Conservation (phyloP, 2,329 filamentous ascomycete species). For the Fusarium lyarnte region DNA sequence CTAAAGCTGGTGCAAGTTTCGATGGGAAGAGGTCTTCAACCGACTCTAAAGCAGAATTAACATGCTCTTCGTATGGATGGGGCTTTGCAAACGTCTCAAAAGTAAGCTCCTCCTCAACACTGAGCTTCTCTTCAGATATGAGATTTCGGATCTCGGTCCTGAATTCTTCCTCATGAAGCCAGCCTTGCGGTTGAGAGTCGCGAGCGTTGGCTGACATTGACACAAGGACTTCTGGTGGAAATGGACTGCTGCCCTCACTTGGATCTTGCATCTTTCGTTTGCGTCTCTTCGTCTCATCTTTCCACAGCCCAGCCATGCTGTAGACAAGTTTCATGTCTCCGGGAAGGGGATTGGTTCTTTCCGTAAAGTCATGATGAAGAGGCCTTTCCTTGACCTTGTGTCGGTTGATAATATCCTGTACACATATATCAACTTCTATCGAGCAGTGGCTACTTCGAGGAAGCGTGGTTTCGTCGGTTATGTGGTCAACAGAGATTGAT, state of each 20-base stretch:
- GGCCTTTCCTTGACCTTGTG: conserved; percentile 77
- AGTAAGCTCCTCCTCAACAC: conserved; percentile 54
- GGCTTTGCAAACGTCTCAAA: conserved; percentile 74
- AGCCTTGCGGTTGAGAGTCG: conserved; percentile 76
- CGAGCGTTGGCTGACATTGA: conserved; percentile 89
- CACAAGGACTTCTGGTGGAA: conserved; percentile 81
- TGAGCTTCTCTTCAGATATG: conserved; percentile 69
- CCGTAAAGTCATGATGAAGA: conserved; percentile 88
- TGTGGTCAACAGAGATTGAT: conserved; percentile 65
- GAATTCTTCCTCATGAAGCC: conserved; percentile 93
- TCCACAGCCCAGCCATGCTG: conserved; percentile 95
- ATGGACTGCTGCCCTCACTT: conserved; percentile 76
- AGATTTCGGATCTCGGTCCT: conserved; percentile 71
- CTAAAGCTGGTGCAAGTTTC: conserved; percentile 64
- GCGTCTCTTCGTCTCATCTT: conserved; percentile 83
- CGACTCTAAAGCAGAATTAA: conserved; percentile 84
- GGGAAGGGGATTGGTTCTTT: conserved; percentile 71
- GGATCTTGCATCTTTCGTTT: conserved; percentile 75
- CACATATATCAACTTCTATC: conserved; percentile 88
- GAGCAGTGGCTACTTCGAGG: conserved; percentile 87
- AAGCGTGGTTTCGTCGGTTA: conserved; percentile 67
- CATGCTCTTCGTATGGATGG: conserved; percentile 60
- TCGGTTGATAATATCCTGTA: conserved; percentile 88
- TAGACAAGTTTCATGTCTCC: conserved; percentile 83
- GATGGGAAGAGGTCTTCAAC: conserved; percentile 86